Conservation (phyloP, 345 rosid species). For the Arabis hirsuta region DNA sequence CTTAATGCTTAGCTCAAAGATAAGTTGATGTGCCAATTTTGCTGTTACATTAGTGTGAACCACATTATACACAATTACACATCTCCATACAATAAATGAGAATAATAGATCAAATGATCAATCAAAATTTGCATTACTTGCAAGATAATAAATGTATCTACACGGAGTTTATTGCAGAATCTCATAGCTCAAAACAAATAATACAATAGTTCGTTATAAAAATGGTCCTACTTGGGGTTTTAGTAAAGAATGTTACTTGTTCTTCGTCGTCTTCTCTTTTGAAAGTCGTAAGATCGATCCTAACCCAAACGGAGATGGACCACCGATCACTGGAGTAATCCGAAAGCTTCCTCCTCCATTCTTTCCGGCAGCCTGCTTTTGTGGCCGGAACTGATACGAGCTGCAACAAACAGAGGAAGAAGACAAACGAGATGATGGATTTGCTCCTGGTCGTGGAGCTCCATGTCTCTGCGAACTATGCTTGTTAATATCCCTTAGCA, state of each 20-base stretch:
- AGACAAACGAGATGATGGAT: conserved; percentile 30
- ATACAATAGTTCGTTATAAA: conserved; percentile 1
- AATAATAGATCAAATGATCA: neutral
- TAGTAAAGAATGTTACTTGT: conserved; percentile 13
- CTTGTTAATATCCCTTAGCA: conserved; percentile 49
- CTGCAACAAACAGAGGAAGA: conserved; percentile 39
- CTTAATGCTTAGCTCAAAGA: neutral
- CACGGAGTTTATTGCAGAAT: conserved; percentile 2
- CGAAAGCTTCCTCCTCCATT: conserved; percentile 50
- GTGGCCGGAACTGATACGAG: conserved; percentile 49
- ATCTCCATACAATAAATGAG: neutral
- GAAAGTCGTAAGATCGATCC: conserved; percentile 60
- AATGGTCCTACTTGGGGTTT: conserved; percentile 23
- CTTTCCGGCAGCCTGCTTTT: conserved; percentile 53
- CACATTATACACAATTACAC: neutral
- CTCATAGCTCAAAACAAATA: conserved; percentile 13
- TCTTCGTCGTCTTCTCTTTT: conserved; percentile 61
- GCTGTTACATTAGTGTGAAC: neutral
- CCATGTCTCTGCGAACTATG: conserved; percentile 49
- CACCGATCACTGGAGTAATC: conserved; percentile 64
- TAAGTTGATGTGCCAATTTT: neutral
- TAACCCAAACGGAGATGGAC: conserved; percentile 69
- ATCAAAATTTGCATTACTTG: neutral
- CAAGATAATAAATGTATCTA: neutral
- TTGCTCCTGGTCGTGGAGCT: conserved; percentile 31